Evolutionary conservation across 2,329 filamentous ascomycete genomes (phyloP).

Genomic region (Epichloe hybrida): DNA sequence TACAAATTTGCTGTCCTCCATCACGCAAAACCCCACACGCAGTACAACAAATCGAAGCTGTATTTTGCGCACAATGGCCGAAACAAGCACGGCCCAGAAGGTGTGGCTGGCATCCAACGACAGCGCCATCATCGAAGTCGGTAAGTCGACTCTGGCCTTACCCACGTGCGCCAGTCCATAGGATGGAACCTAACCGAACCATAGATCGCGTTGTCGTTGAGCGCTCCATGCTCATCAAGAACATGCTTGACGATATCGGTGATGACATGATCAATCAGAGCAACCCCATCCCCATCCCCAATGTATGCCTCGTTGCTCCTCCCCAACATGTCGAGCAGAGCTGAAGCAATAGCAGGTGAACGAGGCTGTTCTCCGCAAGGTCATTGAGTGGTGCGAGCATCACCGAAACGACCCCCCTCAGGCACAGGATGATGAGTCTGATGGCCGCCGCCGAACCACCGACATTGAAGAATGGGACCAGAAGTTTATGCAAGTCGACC

Average conservation of each 20-base stretch:
- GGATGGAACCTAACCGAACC: not conserved
- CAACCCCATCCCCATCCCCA: slow-evolving; percentile 77
- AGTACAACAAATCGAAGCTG: not conserved
- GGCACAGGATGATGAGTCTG: slow-evolving; percentile 75
- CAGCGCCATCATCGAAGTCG: slow-evolving; percentile 30
- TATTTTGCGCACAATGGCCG: slow-evolving; percentile 21
- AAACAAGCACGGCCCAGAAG: slow-evolving; percentile 21
- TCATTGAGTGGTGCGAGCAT: slow-evolving; percentile 95
- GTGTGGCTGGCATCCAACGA: slow-evolving; percentile 41
- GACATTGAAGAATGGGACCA: slow-evolving; percentile 99
- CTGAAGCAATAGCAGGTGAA: slow-evolving; percentile 50
- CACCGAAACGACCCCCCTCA: slow-evolving; percentile 82
- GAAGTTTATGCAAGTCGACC: slow-evolving; percentile 99
- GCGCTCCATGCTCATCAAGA: slow-evolving; percentile 92
- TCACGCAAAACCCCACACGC: not conserved
- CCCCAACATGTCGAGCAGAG: not conserved
- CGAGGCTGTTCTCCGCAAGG: slow-evolving; percentile 85
- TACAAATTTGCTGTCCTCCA: not conserved
- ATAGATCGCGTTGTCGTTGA: slow-evolving; percentile 69
- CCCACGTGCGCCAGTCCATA: not conserved
- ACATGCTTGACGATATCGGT: slow-evolving; percentile 90
- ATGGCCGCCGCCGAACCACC: slow-evolving; percentile 94
- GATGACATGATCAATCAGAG: slow-evolving; percentile 37
- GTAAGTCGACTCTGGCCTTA: slow-evolving; percentile 20
- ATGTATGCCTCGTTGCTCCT: slow-evolving; percentile 35